Evolutionary conservation across 306 rosid species (phyloP), one percentile per base, ranked within the genome.

Genomic region (Prunus fruticosa): DNA sequence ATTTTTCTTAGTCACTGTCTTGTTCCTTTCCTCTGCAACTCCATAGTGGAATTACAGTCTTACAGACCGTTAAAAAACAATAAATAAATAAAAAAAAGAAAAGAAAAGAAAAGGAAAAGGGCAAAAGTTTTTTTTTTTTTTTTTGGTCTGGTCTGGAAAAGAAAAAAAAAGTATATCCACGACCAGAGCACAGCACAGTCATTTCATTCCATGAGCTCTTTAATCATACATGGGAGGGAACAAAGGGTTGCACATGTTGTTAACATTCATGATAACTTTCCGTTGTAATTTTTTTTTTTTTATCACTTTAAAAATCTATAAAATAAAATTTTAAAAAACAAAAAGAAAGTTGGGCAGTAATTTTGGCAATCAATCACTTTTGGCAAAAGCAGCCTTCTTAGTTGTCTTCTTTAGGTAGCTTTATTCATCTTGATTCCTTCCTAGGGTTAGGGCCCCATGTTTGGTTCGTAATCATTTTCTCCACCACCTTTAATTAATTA

Each of bases 401-500:
- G 9, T 76, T 78, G 67, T 63, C 77, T 32, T 72, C 74, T 27
- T 27, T 18, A 11, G 53, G 22, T 6, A 51, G 28, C 62, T 68
- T 25, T 50, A 16, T 2, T 23, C 38, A 49, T 64, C 54, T 47
- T 54, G 74, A 71, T 71, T 64, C 65, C 74, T 54, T 53, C 19
- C 46, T 45, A 64, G 30, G 34, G 30, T 10, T 63, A 23, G 75
- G 78, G 5, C 68, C 62, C 69, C 56, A 28, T 3, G 72, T 61
- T 43, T 73, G 62, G 69, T 32, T 68, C 64, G 64, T 75, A 78
- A 78, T 68, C 73, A 82, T 73, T 67, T 74, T 69, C 71, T 11
- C 76, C 77, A 53, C 67, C 23, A 62, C 64, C n/a, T 57, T 54
- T 23, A 61, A 23, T 43, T 19, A 71, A 82, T 19, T 41, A 41